Base-by-base conservation (phyloP, 2,329 filamentous ascomycete species). In the Zymoseptoria passerinii region DNA sequence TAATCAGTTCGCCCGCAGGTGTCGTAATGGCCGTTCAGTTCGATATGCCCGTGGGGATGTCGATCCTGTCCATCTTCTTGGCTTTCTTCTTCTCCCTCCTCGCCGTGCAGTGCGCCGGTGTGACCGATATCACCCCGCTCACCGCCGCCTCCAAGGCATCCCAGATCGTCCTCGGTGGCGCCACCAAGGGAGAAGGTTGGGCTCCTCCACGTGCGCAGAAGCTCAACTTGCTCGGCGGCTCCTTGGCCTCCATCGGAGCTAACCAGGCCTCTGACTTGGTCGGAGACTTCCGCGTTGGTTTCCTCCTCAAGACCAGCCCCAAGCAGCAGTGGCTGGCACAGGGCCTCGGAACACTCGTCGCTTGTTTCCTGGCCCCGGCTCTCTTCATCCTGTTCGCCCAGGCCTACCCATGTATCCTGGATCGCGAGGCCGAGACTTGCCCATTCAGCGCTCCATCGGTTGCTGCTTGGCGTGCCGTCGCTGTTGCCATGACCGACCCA, bases 71-170 rank as follows among this genome's bases (percentile, higher is more conserved):
- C 40, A 74, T 81, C 61, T 67, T 84, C 61, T 74, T 85, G 48
- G 80, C 80, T 57, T 82, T 85, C 74, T 74, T 85, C 66, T 85
- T 85, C 72, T 80, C 81, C 50, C 82, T 84, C 74, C 73, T 85
- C 23, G 81, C 81, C 52, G 82, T 84, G 61, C 82, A 85, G 68
- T 83, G 81, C 67, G 78, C 80, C 28, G 83, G 67, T 60, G 61
- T 67, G 20, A 70, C 79, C 16, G 82, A 85, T 64, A 81, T 81
- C 64, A 84, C 84, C 0, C 85, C 85, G 0, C 75, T 88, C 2
- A 87, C 85, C 2, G 83, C 85, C 3, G 83, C 83, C 0, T 80
- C 84, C 63, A 88, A 88, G 73, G 85, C 85, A 4, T 85, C 83
- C 1, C 85, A 88, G 74, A 81, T 88, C 58, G 78, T 88, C 56